phyloP scores from a whole-genome alignment of 805 yeast species.

The Metschnikowia cerradonensis region DNA sequence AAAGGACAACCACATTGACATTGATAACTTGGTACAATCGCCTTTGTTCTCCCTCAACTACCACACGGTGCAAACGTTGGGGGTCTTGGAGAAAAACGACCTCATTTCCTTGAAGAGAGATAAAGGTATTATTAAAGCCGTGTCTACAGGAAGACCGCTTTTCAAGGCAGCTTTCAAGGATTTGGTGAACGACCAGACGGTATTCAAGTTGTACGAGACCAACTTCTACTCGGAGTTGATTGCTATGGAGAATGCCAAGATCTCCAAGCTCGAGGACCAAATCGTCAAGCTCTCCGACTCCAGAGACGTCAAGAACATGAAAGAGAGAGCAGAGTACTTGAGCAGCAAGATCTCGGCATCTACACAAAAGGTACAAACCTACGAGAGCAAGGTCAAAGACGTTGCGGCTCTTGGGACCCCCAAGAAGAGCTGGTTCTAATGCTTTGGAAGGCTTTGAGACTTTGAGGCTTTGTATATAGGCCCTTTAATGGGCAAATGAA shows the following conservation, averaged over 20 bases:
- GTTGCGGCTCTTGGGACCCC: constrained; percentile 12
- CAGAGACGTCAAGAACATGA: constrained; percentile 51
- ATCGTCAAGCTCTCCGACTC: constrained; percentile 52
- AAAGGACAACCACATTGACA: constrained; percentile 41
- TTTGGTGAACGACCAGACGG: constrained; percentile 52
- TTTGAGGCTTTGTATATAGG: constrained; percentile 1
- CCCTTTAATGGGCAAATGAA: neutral
- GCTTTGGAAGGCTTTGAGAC: no score
- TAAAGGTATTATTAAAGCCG: constrained; percentile 65
- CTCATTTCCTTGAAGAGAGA: constrained; percentile 67
- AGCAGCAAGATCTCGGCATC: constrained; percentile 62
- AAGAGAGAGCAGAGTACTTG: constrained; percentile 60
- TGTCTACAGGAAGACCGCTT: constrained; percentile 81
- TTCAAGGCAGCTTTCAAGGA: constrained; percentile 73
- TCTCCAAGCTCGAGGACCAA: constrained; percentile 68
- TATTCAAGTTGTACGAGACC: constrained; percentile 61
- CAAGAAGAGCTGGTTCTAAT: constrained; percentile 12
- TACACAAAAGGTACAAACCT: constrained; percentile 39
- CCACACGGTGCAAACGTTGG: constrained; percentile 43
- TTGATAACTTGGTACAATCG: constrained; percentile 48
- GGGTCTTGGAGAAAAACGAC: constrained; percentile 75
- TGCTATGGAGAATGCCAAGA: constrained; percentile 56
- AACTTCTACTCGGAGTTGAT: constrained; percentile 54
- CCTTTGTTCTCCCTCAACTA: constrained; percentile 59
- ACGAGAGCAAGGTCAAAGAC: constrained; percentile 27